Base-by-base conservation (phyloP, 2,329 filamentous ascomycete species). In the Alternaria brassicicola region DNA sequence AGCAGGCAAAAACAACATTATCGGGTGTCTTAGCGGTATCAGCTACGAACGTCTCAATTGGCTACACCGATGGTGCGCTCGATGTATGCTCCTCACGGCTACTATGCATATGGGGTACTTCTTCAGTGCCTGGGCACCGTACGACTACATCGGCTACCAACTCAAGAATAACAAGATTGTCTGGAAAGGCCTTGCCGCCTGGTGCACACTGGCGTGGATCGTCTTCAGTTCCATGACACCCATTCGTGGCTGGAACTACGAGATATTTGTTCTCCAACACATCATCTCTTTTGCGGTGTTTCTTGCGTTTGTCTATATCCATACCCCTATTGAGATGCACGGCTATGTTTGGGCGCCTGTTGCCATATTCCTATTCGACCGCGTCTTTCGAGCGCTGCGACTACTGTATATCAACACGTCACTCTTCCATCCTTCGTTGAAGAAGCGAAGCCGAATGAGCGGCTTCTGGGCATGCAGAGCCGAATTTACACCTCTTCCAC, bases 41-140 rank as follows among this genome's bases (percentile, higher is more conserved):
- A 87, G 87, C 59, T 86, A 91, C 68, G 89, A 91, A 76, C 83
- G 87, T 8, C 78, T 91, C 57, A 91, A 90, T 72, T 91, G 89
- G 89, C 76, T 91, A 51, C 89, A 92, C 68, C 84, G 89, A 59
- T 92, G 89, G 89, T 85, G 88, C 9, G 87, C 86, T 3, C 83
- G 89, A 57, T 89, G 87, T 54, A 85, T 91, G 78, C 83, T 91
- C 33, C 78, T 91, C 15, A 90, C 87, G 0, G 86, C 85, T 2
- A 87, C 88, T 1, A 82, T 91, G 3, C 89, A 92, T 66, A 88
- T 89, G 59, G 89, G 86, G 65, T 86, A 89, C 72, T 91, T 90
- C 72, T 88, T 87, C 76, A 64, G 64, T 51, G 57, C 61, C 9
- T 67, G 88, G 86, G 82, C 82, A 25, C 78, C 79, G 10, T 85